Base-by-base conservation (phyloP, 2,329 filamentous ascomycete species). In the Polytolypa hystricis region DNA sequence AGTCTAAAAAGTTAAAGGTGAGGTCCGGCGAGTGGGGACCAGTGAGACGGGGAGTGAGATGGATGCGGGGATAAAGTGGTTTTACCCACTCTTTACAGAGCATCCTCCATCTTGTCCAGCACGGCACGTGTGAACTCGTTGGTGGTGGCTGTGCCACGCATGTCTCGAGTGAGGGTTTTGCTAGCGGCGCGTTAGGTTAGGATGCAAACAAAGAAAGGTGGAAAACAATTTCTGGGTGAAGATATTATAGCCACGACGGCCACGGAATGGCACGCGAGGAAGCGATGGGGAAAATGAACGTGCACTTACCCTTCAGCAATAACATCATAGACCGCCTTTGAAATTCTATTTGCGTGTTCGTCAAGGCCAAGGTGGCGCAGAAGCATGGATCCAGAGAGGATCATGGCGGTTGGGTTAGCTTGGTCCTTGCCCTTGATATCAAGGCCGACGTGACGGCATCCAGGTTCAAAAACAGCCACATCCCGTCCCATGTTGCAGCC, bases 341-440 rank as follows among this genome's bases (percentile, higher is more conserved):
- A 93, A 67, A 96, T 94, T 61, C 91, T 81, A 77, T 95, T 95
- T 56, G 91, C 91, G 64, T 98, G 91, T 64, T 96, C 86, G 59
- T 98, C 89, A 35, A 98, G 81, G 52, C 91, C 91, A 49, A 98
- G 76, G 70, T 98, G 91, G 60, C 91, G 82, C 62, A 98, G 76
- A 54, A 98, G 81, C 91, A 98, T 98, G 61, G 85, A 84, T 48
- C 86, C 86, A 42, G 85, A 94, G 46, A 98, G 81, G 51, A 98
- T 77, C 71, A 98, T 73, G 47, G 91, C 91, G 39, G 86, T 95
- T 37, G 91, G 91, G 76, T 98, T 98, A 49, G 91, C 91, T 72
- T 96, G 86, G 67, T 95, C 87, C 74, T 95, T 95, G 72, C 91
- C 91, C 79, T 96, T 87, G 71, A 98, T 98, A 64, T 98, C 91